Conservation (phyloP, 495 filamentous ascomycete genomes). For the Sphaerosporella brunnea region DNA sequence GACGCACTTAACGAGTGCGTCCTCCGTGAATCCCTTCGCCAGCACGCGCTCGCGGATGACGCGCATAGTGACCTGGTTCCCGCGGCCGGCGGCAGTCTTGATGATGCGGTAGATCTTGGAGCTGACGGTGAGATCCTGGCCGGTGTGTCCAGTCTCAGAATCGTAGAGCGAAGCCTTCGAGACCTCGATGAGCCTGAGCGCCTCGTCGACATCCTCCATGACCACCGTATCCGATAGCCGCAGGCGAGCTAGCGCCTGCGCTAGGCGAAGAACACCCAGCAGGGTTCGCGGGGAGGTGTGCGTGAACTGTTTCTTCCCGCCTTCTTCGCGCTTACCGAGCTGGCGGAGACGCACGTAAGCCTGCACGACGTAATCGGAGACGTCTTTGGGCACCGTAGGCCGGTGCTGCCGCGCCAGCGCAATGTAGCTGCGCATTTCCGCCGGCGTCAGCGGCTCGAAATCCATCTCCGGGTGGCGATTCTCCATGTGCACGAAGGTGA, state of each 20-base stretch:
- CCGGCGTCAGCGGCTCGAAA: constrained; percentile 46
- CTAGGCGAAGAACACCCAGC: constrained; percentile 76
- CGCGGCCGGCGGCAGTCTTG: constrained; percentile 62
- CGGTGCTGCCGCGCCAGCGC: constrained; percentile 79
- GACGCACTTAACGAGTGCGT: constrained; percentile 69
- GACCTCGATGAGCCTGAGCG: constrained; percentile 72
- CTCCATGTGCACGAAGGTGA: constrained; percentile 95
- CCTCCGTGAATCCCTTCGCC: constrained; percentile 89
- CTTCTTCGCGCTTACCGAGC: constrained; percentile 74
- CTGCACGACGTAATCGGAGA: constrained; percentile 90
- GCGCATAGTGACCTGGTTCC: constrained; percentile 68
- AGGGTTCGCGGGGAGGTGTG: constrained; percentile 87
- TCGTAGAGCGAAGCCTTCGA: constrained; percentile 72
- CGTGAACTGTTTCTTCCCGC: constrained; percentile 70
- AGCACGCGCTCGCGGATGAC: constrained; percentile 77
- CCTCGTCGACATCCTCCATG: constrained; percentile 89
- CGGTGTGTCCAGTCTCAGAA: constrained; percentile 39
- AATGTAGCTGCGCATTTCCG: constrained; percentile 88
- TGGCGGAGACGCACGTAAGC: constrained; percentile 87
- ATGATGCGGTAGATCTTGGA: constrained; percentile 90
- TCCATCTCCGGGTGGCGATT: constrained; percentile 69
- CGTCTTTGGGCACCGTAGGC: constrained; percentile 59
- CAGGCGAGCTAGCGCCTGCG: constrained; percentile 87
- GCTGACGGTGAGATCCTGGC: constrained; percentile 58
- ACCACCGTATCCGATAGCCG: constrained; percentile 69